Evolutionary conservation across 2,329 filamentous ascomycete species (phyloP), one percentile per base, ranked within the genome.

Genomic region (Fusarium armeniacum): DNA sequence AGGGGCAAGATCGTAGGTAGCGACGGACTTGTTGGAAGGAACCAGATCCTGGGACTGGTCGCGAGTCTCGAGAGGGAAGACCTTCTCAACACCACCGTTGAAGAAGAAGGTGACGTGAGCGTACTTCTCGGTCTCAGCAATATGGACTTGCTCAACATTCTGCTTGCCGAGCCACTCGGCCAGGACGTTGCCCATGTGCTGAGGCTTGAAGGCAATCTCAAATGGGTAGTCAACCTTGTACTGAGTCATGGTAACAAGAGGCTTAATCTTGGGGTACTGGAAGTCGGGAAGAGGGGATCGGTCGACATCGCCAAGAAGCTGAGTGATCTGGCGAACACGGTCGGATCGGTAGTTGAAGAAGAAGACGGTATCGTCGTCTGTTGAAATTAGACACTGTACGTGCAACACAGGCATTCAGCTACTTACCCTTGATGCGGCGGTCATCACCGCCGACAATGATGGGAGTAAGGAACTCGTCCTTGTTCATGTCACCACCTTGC

Each of bases 261-360:
- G 86, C 75, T 87, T 92, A 83, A 97, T 90, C 84, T 97, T 93
- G 75, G 96, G 96, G 85, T 94, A 98, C 47, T 92, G 87, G 86
- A 98, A 97, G 81, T 98, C 93, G 72, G 94, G 93, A 73, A 89
- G 88, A 58, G 94, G 94, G 26, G 93, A 97, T 77, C 93, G 93
- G 84, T 99, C 96, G 78, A 95, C 90, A 80, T 92, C 92, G 74
- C 96, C 96, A 58, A 99, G 85, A 45, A 99, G 87, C 83, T 98
- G 96, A 51, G 94, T 97, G 80, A 99, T 92, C 82, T 99, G 96
- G 75, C 96, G 93, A 55, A 95, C 95, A 80, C 96, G 94, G 81
- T 99, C 96, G 61, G 96, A 98, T 77, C 96, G 93, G 87, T 99
- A 99, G 90, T 99, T 99, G 92, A 99, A 99, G 89, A 98, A 98